Conservation (phyloP, 345 rosid genomes). For the Salix udensis region DNA sequence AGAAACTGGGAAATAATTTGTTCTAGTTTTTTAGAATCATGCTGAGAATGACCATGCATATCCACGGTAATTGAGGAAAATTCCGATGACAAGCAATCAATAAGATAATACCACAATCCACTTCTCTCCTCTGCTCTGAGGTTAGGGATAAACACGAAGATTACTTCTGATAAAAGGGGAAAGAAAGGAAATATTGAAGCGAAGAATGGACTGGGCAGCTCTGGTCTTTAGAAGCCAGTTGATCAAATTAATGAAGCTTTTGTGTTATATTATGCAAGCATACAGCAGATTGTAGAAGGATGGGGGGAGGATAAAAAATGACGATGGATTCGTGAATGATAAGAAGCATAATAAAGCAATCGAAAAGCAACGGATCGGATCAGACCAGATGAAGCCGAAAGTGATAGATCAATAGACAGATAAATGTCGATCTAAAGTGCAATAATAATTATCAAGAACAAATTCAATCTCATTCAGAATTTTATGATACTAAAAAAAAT, state of each 20-base stretch:
- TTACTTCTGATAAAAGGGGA: neutral
- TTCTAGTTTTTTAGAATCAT: slow-evolving; percentile 54
- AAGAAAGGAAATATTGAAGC: neutral
- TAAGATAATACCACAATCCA: no score
- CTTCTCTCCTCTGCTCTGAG: neutral
- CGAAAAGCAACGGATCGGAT: neutral
- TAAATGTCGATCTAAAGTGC: neutral
- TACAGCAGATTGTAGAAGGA: no score
- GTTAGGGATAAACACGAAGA: neutral
- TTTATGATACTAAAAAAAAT: neutral
- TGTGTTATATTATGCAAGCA: no score
- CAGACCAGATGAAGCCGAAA: neutral
- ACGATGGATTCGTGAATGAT: neutral
- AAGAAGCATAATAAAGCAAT: neutral
- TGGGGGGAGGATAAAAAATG: neutral
- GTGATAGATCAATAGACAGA: neutral
- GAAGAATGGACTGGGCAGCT: neutral
- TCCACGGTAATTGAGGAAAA: slow-evolving; percentile 29
- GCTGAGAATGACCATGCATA: slow-evolving; percentile 29
- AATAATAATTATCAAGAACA: neutral
- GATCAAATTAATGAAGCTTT: no score
- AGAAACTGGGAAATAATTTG: slow-evolving; percentile 71
- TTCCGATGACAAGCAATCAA: neutral
- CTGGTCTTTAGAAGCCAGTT: neutral
- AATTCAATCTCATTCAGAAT: neutral